Base-by-base conservation (phyloP, 1,139 yeast genomes). In the Geotrichum australiense region DNA sequence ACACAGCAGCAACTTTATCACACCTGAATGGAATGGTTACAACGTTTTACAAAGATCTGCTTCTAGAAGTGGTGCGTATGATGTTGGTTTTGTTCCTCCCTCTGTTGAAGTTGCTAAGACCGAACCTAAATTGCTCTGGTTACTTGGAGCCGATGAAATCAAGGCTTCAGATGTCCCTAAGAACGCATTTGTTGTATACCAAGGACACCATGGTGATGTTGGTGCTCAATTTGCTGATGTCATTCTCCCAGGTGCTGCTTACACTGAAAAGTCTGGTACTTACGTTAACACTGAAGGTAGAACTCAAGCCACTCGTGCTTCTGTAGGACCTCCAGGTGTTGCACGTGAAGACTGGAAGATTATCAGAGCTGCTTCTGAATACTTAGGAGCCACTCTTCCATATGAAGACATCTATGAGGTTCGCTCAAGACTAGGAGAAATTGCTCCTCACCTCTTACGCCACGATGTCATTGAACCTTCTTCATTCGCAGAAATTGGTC, bases 291-390 rank as follows among this genome's bases (percentile, higher is more conserved):
- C 94, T 36, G 95, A 85, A 66, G 95, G 95, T 54, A 79, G 95
- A 62, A 76, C 87, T 10, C 95, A 85, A 69, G 66, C 73, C 46
- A 81, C 94, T 3, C 75, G 91, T 54, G 94, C 95, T 37, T 93
- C 94, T 29, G 80, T 86, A 18, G 83, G 80, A 50, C 80, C 94
- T 11, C 94, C 94, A 41, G 94, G 93, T 28, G 83, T 76, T 42
- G 93, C 94, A 35, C 80, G 95, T 62, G 94, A 85, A 64, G 94
- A 85, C 66, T 85, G 95, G 95, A 80, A 80, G 69, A 80, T 85
- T 51, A 65, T 85, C 54, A 78, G 91, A 64, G 95, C 94, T 8
- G 73, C 83, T 47, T 77, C 85, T 42, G 94, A 85, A 64, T 83
- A 81, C 59, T 68, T 85, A 55, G 78, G 77, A 42, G 74, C 73